These are phyloP conservation scores for Leccinum longicurvipes DNA, from an alignment of 768 basidiomycete species.

Conservation along the genomic window DNA sequence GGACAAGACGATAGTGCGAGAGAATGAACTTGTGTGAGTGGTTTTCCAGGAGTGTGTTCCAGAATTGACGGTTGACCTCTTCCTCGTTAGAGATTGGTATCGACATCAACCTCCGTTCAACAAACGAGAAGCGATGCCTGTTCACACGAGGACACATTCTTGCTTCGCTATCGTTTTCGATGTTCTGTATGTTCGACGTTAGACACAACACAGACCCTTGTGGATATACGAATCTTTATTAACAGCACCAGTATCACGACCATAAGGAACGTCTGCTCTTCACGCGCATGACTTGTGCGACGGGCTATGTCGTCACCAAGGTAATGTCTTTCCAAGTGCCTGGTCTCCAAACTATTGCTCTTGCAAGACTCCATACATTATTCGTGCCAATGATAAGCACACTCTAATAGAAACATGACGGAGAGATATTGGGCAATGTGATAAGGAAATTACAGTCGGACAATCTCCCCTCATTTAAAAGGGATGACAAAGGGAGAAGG, in stretches of 20 bases:
- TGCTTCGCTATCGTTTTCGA: neutral
- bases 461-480: neutral
- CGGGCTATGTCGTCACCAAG: neutral
- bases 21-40: neutral
- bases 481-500: neutral
- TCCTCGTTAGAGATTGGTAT: neutral
- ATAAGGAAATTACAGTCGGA: neutral
- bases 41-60: neutral
- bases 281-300: too few species aligned
- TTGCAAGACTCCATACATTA: neutral
- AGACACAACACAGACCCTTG: neutral
- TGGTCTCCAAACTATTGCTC: neutral
- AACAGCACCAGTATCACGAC: neutral
- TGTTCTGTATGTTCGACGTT: neutral
- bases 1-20: neutral
- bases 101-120: neutral
- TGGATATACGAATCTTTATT: neutral
- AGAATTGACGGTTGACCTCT: neutral
- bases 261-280: neutral
- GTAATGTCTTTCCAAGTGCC: neutral
- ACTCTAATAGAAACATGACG: neutral
- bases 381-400: neutral
- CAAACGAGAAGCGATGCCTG: neutral
- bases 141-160: too few species aligned
- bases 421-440: neutral